Conservation (phyloP, 1,284 basidiomycete genomes). For the Cystobasidium sp. region DNA sequence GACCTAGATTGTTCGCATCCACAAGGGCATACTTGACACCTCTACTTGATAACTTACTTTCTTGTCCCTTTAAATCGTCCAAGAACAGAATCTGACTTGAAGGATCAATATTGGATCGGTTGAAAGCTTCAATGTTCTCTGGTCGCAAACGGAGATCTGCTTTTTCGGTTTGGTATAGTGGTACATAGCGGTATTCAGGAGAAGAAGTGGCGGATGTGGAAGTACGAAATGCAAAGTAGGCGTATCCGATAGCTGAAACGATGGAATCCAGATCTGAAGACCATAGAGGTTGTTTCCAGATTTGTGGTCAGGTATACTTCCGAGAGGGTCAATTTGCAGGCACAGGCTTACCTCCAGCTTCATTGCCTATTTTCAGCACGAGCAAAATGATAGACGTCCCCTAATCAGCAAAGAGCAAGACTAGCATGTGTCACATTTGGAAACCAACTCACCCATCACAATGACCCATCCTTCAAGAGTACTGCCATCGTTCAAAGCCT, state of each 20-base stretch:
- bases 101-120: conserved; percentile 63
- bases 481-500: conserved; percentile 5
- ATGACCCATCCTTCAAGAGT: conserved; percentile 32
- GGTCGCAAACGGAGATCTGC: conserved; percentile 76
- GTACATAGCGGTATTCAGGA: conserved; percentile 57
- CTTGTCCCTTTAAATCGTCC: conserved; percentile 55
- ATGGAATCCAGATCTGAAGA: conserved; percentile 80
- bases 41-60: conserved; percentile 21
- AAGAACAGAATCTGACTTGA: conserved; percentile 63
- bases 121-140: conserved; percentile 80
- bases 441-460: conserved; percentile 31
- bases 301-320: not conserved
- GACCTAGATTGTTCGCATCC: conserved; percentile 81
- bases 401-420: conserved; percentile 23
- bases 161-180: conserved; percentile 73
- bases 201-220: not conserved
- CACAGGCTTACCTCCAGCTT: conserved; percentile 41
- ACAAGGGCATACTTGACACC: conserved; percentile 77
- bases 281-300: not conserved
- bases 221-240: conserved; percentile 64
- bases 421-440: not conserved
- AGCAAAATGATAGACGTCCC: conserved; percentile 14
- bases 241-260: conserved; percentile 78
- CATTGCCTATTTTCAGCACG: conserved; percentile 41
- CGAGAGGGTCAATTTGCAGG: too few relatives aligned